A percentile compares a stretch with the other conserved stretches of the same genome.
Evolutionary conservation across 345 rosid species (phyloP).

Genomic region (Rhizophora mangle): DNA sequence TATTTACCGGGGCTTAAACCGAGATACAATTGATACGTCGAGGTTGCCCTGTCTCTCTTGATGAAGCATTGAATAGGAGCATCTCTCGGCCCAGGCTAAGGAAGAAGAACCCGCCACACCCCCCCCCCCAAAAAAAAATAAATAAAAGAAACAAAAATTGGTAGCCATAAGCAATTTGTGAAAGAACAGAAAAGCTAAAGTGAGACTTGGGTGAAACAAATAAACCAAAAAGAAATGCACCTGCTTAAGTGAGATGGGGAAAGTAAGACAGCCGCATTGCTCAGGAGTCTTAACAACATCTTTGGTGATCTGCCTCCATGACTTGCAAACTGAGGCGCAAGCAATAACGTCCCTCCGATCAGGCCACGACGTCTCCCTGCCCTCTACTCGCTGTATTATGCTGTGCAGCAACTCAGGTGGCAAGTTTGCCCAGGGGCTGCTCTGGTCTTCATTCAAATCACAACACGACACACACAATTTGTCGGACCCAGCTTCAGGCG

Average conservation of each 20-base stretch:
- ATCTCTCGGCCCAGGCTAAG: conserved; percentile 85
- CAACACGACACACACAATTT: conserved; percentile 16
- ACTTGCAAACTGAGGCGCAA: conserved; percentile 79
- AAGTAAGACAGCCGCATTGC: conserved; percentile 68
- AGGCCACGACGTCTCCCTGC: conserved; percentile 60
- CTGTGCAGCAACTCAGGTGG: conserved; percentile 84
- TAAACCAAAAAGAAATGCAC: conserved; percentile 23
- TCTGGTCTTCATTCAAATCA: conserved; percentile 20
- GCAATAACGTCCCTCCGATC: conserved; percentile 75
- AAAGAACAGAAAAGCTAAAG: too few species aligned
- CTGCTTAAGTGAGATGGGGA: conserved; percentile 83
- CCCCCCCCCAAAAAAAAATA: too few species aligned
- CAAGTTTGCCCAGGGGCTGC: conserved; percentile 68
- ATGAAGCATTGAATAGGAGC: conserved; percentile 83
- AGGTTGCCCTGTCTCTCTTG: conserved; percentile 67
- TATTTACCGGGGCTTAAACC: conserved; percentile 82
- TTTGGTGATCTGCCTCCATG: conserved; percentile 76
- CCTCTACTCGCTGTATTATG: conserved; percentile 62
- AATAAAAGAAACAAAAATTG: background rate
- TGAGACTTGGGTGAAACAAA: background rate
- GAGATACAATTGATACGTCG: conserved; percentile 63
- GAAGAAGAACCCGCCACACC: background rate
- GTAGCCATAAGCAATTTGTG: background rate
- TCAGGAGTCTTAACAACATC: conserved; percentile 63
- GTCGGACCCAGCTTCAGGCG: conserved; percentile 46